Conservation (phyloP, 2,329 filamentous ascomycete species). For the Fusarium caatingaense region DNA sequence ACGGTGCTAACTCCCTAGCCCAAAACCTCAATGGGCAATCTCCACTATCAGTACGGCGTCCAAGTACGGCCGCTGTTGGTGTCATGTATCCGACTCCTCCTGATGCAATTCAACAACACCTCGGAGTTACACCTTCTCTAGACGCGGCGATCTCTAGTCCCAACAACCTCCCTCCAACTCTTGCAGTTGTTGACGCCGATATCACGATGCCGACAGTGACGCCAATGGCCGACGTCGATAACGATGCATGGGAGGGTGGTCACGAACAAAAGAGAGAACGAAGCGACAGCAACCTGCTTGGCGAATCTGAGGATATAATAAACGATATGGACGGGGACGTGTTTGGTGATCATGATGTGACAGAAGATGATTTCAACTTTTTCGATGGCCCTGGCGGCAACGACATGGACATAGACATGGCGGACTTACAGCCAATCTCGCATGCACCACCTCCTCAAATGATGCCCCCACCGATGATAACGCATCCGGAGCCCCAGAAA, state of each 20-base stretch:
- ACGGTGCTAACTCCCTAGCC: constrained; percentile 57
- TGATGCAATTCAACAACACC: constrained; percentile 68
- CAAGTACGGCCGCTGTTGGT: constrained; percentile 60
- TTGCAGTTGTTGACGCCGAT: constrained; percentile 49
- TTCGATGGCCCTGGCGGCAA: constrained; percentile 70
- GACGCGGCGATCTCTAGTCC: constrained; percentile 69
- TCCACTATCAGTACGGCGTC: constrained; percentile 62
- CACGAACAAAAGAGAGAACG: constrained; percentile 60
- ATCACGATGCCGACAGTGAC: constrained; percentile 36
- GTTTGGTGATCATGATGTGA: constrained; percentile 80
- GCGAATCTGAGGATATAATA: constrained; percentile 70
- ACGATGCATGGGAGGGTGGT: constrained; percentile 51
- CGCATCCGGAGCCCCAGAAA: constrained; percentile 30
- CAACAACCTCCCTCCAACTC: constrained; percentile 54
- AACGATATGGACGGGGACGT: constrained; percentile 76
- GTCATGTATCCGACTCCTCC: constrained; percentile 79
- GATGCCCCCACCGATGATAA: constrained; percentile 14
- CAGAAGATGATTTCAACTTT: constrained; percentile 85
- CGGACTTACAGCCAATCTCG: constrained; percentile 34
- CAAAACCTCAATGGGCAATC: constrained; percentile 62
- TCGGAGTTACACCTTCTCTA: constrained; percentile 66
- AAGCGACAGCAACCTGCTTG: constrained; percentile 55
- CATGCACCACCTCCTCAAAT: constrained; percentile 19
- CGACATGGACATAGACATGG: constrained; percentile 52
- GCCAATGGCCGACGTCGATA: constrained; percentile 38